Evolutionary conservation across 768 basidiomycete genomes (phyloP), one percentile per base, ranked within the genome.

Genomic region (Termitomyces sp.): DNA sequence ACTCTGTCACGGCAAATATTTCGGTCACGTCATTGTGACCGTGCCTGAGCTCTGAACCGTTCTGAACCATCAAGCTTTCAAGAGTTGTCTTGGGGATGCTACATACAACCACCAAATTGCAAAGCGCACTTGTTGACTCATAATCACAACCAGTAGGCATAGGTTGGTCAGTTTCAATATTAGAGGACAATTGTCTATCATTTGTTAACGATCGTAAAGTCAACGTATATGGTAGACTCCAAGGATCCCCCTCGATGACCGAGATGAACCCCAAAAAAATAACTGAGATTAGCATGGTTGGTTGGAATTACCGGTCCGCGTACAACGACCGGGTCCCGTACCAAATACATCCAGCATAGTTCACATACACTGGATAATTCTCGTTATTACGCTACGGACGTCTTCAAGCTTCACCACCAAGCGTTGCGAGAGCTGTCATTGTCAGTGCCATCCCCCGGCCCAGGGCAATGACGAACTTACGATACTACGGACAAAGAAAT

Each of bases 1-100:
- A 45, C 50, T 55, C 35, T 8, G 61, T 62, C 57, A 62, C 57
- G 32, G 28, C 28, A 28, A n/a, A 28, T 28, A 28, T 28, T 28
- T 28, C 28, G 28, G 28, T 28, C 28, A 28, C 28, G 4, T 38
- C 50, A 28, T 40, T 8, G 44, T 55, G 44, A 58, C 32, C 13
- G 46, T 40, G 33, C n/a, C 46, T 24, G 28, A 28, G 28, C 28
- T 28, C 28, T 4, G 28, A 28, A 28, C 4, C 28, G 4, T n/a
- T n/a, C n/a, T 28, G 28, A 28, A 2, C 4, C 28, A 28, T 28
- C 28, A 28, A 28, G 28, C 28, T n/a, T n/a, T n/a, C n/a, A n/a
- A n/a, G n/a, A n/a, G n/a, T n/a, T 28, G 28, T 28, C 28, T 28
- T 2, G 2, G 28, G 28, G 28, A 28, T 28, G n/a, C n/a, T n/a